A percentile compares a stretch with the other conserved stretches of the same genome.
Conservation (phyloP, 192 early-diverging fungal species). For the Gryganskiella cystojenkinii region DNA sequence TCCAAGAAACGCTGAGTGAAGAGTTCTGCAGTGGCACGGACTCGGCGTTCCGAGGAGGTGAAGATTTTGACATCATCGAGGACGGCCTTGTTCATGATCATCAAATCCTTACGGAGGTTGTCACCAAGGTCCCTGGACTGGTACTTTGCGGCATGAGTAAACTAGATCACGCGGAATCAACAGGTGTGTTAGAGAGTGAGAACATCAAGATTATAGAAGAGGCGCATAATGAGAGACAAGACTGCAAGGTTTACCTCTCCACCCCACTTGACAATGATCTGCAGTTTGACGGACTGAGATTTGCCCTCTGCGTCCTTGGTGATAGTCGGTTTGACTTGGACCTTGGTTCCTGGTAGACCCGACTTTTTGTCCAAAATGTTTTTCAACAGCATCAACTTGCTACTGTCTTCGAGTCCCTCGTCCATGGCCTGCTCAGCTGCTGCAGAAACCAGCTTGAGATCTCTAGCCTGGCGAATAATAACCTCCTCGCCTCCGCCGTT, state of each 20-base stretch:
- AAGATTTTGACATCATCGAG: constrained; percentile 89
- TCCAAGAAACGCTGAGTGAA: constrained; percentile 76
- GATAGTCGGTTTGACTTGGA: constrained; percentile 89
- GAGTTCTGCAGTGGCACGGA: constrained; percentile 85
- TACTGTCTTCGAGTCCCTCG: constrained; percentile 61
- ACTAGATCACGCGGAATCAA: constrained; percentile 55
- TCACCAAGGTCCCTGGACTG: constrained; percentile 95
- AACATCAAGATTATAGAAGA: not conserved
- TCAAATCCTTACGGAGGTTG: constrained; percentile 91
- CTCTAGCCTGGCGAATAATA: constrained; percentile 78
- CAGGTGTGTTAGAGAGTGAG: not conserved
- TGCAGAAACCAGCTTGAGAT: constrained; percentile 72
- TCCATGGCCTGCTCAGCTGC: constrained; percentile 70
- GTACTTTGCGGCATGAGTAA: constrained; percentile 92
- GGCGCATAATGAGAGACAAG: not conserved
- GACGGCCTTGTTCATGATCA: constrained; percentile 88
- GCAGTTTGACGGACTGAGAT: constrained; percentile 72
- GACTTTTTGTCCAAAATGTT: constrained; percentile 86
- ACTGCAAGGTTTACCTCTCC: constrained; percentile 67
- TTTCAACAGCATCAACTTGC: constrained; percentile 70
- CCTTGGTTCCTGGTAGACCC: constrained; percentile 88
- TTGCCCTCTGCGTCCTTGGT: constrained; percentile 62
- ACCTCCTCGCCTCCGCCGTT: constrained; percentile 78
- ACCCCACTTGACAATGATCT: constrained; percentile 98
- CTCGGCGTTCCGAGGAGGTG: constrained; percentile 88